Evolutionary conservation across 2,329 filamentous ascomycete species (phyloP), one percentile per base, ranked within the genome.

Genomic region (Fusarium hostae): DNA sequence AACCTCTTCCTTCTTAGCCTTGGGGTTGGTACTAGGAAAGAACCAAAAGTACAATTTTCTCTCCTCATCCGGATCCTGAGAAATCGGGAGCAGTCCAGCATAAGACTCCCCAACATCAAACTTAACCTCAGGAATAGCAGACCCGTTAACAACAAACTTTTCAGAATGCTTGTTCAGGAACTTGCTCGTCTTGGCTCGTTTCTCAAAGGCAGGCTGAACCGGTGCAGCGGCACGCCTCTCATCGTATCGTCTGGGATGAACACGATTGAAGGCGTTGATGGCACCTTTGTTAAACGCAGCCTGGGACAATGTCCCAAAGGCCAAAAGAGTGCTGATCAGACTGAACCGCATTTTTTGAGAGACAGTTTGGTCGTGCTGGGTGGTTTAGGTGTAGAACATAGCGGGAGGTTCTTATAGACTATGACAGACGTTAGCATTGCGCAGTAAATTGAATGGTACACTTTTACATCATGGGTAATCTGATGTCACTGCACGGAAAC

Each of bases 31-130:
- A 0, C 88, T 87, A 0, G 90, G 89, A 63, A 90, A 91, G 81
- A 91, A 91, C 88, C 89, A 92, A 75, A 90, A 92, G 79, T 86
- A 92, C 2, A 92, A 78, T 68, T 90, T 79, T 41, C 85, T 79
- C 1, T 80, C 81, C 76, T 88, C 88, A 40, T 86, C 77, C 0
- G 82, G 78, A 20, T 83, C 76, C 40, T 82, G 80, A 4, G 84
- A 85, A 57, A 92, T 88, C 9, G 90, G 89, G 32, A 92, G 78
- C 22, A 87, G 78, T 22, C 90, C 90, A n/a, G 89, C 86, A 71
- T 91, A 91, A 0, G 87, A 89, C 79, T 92, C 89, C 59, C 88
- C 87, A 44, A 93, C 82, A 68, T 94, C 91, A 67, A 92, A 94
- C 30, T 86, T 77, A 1, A 94, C 89, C 22, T 93, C 90, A 0